Evolutionary conservation across 495 filamentous ascomycete species (phyloP).

Genomic region (Neurospora sp.): DNA sequence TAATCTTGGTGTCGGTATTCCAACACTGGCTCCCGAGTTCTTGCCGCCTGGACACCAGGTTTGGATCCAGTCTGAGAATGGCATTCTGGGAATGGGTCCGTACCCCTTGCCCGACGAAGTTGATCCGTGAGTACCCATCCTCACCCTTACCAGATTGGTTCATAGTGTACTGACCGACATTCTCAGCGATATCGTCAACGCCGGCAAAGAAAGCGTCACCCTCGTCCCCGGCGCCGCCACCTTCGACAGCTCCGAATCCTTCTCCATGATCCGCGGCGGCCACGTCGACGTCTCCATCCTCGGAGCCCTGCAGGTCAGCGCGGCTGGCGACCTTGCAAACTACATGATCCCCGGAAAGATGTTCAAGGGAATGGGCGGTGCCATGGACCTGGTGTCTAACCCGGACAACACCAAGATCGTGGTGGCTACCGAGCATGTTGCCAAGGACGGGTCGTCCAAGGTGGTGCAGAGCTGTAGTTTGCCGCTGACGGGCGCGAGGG

Average conservation of each 20-base stretch:
- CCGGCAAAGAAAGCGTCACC: constrained; percentile 53
- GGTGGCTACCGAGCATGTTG: constrained; percentile 51
- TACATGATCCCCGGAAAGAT: constrained; percentile 56
- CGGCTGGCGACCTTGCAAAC: constrained; percentile 48
- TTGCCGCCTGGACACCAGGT: constrained; percentile 38
- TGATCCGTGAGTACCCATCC: constrained; percentile 31
- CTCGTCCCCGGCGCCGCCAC: constrained; percentile 44
- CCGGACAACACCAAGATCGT: constrained; percentile 52
- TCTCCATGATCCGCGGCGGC: constrained; percentile 52
- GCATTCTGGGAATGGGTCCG: constrained; percentile 51
- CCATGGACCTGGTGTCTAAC: constrained; percentile 53
- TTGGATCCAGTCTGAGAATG: constrained; percentile 53
- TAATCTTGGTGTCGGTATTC: constrained; percentile 58
- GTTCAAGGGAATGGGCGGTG: constrained; percentile 55
- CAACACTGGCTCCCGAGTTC: constrained; percentile 50
- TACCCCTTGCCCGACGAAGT: constrained; percentile 45
- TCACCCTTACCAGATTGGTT: not conserved
- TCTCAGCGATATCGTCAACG: constrained; percentile 45
- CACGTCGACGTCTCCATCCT: constrained; percentile 52
- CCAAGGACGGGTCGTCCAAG: constrained; percentile 50
- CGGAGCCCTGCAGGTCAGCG: constrained; percentile 49
- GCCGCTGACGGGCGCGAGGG: constrained; percentile 44
- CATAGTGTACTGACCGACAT: not conserved
- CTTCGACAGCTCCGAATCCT: constrained; percentile 50
- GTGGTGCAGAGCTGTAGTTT: constrained; percentile 46